phyloP scores from a whole-genome alignment of 2,329 filamentous ascomycete genomes.

The Botrytis cinerea region DNA sequence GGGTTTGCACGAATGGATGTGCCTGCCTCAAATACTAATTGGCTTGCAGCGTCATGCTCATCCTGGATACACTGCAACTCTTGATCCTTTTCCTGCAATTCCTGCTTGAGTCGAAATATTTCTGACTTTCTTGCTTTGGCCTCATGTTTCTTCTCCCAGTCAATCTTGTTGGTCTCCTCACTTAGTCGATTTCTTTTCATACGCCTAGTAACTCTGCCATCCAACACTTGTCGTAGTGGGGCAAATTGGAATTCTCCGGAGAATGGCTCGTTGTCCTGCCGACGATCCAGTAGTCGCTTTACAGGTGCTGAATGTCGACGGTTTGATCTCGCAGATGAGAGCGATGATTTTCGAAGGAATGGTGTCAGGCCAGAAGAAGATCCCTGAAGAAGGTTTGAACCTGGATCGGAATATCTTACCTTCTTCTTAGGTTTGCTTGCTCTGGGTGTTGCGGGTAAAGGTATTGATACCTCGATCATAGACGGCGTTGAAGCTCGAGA shows the following conservation, averaged over 20 bases:
- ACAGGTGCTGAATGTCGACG: slow-evolving; percentile 52
- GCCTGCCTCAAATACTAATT: slow-evolving; percentile 37
- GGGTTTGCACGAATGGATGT: slow-evolving; percentile 22
- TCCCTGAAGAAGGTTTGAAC: slow-evolving; percentile 42
- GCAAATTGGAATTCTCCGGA: slow-evolving; percentile 49
- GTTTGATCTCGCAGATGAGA: slow-evolving; percentile 45
- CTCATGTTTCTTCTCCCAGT: slow-evolving; percentile 49
- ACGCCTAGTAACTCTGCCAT: slow-evolving; percentile 59
- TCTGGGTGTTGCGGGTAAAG: slow-evolving; percentile 36
- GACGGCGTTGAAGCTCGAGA: slow-evolving; percentile 27
- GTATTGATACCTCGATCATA: slow-evolving; percentile 38
- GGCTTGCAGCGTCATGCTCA: slow-evolving; percentile 37
- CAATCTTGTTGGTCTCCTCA: slow-evolving; percentile 58
- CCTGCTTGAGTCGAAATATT: slow-evolving; percentile 50
- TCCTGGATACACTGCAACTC: slow-evolving; percentile 40
- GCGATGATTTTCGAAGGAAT: slow-evolving; percentile 55
- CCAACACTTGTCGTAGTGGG: slow-evolving; percentile 56
- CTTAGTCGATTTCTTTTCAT: slow-evolving; percentile 58
- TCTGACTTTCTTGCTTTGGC: slow-evolving; percentile 48
- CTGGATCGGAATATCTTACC: slow-evolving; percentile 63
- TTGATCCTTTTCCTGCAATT: slow-evolving; percentile 45
- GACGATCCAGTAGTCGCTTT: slow-evolving; percentile 30
- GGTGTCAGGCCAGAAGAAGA: slow-evolving; percentile 58
- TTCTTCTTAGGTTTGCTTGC: slow-evolving; percentile 47
- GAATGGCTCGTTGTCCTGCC: slow-evolving; percentile 35